A percentile compares a stretch with the other conserved stretches of the same genome.
Evolutionary conservation across 805 yeast species (phyloP).

Genomic region (Ogataea parapolymorpha): DNA sequence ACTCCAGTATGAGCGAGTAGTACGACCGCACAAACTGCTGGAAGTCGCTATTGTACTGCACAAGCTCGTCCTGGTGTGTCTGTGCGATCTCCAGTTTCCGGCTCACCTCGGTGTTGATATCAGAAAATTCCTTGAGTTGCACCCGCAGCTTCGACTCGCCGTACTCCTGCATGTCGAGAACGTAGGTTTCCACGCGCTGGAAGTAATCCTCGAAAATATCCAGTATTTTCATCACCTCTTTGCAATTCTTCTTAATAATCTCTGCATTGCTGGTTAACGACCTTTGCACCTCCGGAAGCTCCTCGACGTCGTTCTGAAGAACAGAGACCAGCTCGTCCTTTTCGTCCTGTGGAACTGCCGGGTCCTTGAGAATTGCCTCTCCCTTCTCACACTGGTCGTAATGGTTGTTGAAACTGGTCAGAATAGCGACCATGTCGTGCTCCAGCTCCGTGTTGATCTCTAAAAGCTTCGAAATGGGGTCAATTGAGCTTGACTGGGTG

Average conservation of each 20-base stretch:
- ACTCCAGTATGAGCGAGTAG: slow-evolving; percentile 48
- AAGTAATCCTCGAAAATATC: slow-evolving; percentile 21
- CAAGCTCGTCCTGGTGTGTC: slow-evolving; percentile 15
- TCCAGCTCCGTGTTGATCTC: slow-evolving; percentile 51
- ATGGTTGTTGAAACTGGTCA: slow-evolving; percentile 74
- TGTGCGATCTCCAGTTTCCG: slow-evolving; percentile 12
- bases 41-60: slow-evolving; percentile 42
- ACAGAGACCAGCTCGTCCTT: slow-evolving; percentile 42
- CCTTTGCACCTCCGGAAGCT: slow-evolving; percentile 53
- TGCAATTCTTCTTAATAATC: slow-evolving; percentile 28
- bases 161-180: slow-evolving; percentile 27
- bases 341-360: slow-evolving; percentile 27
- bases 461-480: slow-evolving; percentile 26
- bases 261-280: slow-evolving; percentile 41
- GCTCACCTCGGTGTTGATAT: slow-evolving; percentile 12
- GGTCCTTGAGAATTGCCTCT: slow-evolving; percentile 34
- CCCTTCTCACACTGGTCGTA: slow-evolving; percentile 73
- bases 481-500: slow-evolving; percentile 10
- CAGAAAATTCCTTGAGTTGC: slow-evolving; percentile 19
- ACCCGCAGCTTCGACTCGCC: slow-evolving; percentile 27
- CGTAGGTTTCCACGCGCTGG: slow-evolving; percentile 17
- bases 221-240: slow-evolving; percentile 25
- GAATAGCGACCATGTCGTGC: slow-evolving; percentile 62
- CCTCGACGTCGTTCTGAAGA: slow-evolving; percentile 49
- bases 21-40: slow-evolving; percentile 50